Base-by-base conservation (phyloP, 1,139 yeast genomes). In the Scheffersomyces titani region DNA sequence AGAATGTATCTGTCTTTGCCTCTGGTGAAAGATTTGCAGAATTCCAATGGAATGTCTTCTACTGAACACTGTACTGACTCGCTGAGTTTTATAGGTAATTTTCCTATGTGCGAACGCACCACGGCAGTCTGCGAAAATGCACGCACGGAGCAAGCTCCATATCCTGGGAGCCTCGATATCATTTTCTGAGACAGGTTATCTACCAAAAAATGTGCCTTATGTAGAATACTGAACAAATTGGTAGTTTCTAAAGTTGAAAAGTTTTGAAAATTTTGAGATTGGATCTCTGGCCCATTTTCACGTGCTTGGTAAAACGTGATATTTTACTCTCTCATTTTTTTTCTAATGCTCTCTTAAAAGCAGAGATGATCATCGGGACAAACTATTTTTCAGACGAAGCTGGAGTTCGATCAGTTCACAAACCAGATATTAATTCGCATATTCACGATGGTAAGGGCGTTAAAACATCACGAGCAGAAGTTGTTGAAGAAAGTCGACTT, bases 391-490 rank as follows among this genome's bases (percentile, higher is more conserved):
- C 40, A 30, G 2, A 30, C 9, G 16, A 30, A 22, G 24, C 24
- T 22, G 24, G 24, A 22, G 24, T 22, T 11, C 40, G 9, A 11
- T 16, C 13, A 30, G 40, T 30, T 30, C 6, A 30, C 40, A 11
- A 30, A 30, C 30, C 4, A 6, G 16, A 30, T 30, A 30, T 30
- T 9, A 30, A 30, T 30, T 30, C 13, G 40, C 13, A 30, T 30
- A 30, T 30, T 9, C 49, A 74, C 55, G 30, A 93, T 93, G 98
- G 98, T 92, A 56, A 85, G 99, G 73, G 85, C 90, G 66, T 84
- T 94, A 61, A 96, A 94, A 73, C 92, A 90, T 77, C 99, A 94
- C 75, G 99, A 94, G 82, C 88, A 90, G 81, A 93, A 92, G 77
- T 85, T 94, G 70, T 85, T 94, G 68, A 93, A 91, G 80, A 96